Evolutionary conservation across 352 stramenopile genomes (phyloP).

Genomic region (Achlya hypogyna): DNA sequence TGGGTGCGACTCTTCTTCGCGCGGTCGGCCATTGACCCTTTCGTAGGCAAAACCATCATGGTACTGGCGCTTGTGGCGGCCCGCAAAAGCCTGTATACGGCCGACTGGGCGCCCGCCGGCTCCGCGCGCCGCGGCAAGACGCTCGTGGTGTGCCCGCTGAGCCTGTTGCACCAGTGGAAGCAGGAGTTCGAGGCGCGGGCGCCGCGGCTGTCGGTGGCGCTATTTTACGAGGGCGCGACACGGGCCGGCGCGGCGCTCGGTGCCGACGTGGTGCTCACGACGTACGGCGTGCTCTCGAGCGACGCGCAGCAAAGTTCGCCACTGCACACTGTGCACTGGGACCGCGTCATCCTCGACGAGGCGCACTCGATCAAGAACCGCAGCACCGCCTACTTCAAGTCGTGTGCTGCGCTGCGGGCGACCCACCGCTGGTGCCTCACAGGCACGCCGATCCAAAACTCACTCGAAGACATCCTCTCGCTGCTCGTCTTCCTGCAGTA

Average conservation of each 20-base stretch:
- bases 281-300: constrained; percentile 68
- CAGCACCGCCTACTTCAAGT: constrained; percentile 56
- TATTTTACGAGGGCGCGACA: constrained; percentile 69
- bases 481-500: constrained; percentile 79
- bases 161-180: constrained; percentile 84
- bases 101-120: neutral
- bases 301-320: constrained; percentile 44
- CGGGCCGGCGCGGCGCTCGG: constrained; percentile 19
- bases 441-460: constrained; percentile 86
- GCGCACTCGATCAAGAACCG: constrained; percentile 88
- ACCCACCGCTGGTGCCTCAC: constrained; percentile 85
- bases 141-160: constrained; percentile 80
- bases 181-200: constrained; percentile 60
- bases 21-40: neutral
- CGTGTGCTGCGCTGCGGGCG: constrained; percentile 41
- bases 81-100: constrained; percentile 37
- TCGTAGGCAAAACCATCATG: constrained; percentile 72
- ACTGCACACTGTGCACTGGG: constrained; percentile 37
- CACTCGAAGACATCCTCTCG: constrained; percentile 78
- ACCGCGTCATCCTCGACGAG: constrained; percentile 86
- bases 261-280: constrained; percentile 74
- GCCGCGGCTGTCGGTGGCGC: constrained; percentile 38
- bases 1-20: constrained; percentile 41
- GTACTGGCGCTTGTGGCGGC: constrained; percentile 52
- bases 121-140: constrained; percentile 32